Evolutionary conservation across 164 flowering plant species (phyloP).

Genomic region (Akebia trifoliata): DNA sequence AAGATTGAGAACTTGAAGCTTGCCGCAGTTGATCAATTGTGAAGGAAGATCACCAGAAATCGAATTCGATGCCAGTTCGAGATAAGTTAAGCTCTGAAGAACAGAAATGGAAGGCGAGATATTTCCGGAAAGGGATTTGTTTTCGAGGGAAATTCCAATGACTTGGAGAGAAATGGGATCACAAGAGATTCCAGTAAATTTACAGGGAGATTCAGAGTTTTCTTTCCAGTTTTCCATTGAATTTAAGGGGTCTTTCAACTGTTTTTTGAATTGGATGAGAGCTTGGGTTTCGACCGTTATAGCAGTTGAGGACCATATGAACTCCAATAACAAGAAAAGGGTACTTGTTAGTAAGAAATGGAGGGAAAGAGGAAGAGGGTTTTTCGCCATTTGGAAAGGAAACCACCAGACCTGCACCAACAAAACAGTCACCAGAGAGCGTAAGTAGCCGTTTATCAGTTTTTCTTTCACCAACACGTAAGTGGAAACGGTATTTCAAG

Average conservation of each 20-base stretch:
- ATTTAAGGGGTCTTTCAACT: constrained; percentile 57
- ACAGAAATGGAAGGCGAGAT: constrained; percentile 49
- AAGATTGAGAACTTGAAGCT: constrained; percentile 56
- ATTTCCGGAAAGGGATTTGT: constrained; percentile 55
- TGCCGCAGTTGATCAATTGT: constrained; percentile 33
- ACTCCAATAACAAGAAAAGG: not conserved
- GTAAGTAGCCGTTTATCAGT: constrained; percentile 60
- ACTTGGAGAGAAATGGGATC: constrained; percentile 44
- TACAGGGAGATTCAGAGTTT: constrained; percentile 51
- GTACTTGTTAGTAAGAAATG: no score
- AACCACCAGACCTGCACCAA: no score
- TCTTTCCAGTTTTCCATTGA: constrained; percentile 55
- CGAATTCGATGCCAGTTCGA: constrained; percentile 39
- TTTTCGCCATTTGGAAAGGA: constrained; percentile 8
- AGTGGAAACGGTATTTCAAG: no score
- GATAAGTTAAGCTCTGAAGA: constrained; percentile 37
- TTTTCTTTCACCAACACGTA: no score
- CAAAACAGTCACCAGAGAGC: no score
- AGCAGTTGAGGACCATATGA: constrained; percentile 12
- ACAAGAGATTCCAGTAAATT: constrained; percentile 59
- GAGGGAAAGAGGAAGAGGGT: not conserved
- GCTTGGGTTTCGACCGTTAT: constrained; percentile 41
- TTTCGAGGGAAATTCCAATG: constrained; percentile 40
- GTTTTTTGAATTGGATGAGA: constrained; percentile 58
- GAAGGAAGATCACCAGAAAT: constrained; percentile 59